Evolutionary conservation across 495 filamentous ascomycete genomes (phyloP), one percentile per base, ranked within the genome.

Genomic region (Aspergillus affinis): DNA sequence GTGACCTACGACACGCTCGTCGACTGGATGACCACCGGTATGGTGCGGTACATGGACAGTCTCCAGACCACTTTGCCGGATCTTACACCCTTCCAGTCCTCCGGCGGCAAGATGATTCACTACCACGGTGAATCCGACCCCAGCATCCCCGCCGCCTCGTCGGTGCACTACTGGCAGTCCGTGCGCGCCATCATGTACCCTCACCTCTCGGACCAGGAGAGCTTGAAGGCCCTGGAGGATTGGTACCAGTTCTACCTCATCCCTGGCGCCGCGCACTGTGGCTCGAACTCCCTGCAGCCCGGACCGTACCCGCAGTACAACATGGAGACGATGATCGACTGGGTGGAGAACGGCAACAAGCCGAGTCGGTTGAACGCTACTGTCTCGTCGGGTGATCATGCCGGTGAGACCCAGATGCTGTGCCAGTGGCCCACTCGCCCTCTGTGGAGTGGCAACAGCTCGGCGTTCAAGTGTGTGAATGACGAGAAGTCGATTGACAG

Each of bases 61-160:
- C 62, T 72, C 48, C 70, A 72, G 55, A 71, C 70, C 23, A 71
- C 72, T 7, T 72, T 73, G 63, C 77, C 80, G 6, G 81, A 85
- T 48, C 65, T 84, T 2, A 72, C 65, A 0, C 49, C 65, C 0
- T 82, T 78, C 62, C 71, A 77, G 23, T 41, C 66, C 9, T 60
- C 66, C 3, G 80, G 81, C 12, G 79, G 78, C 9, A 84, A 84
- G 65, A 53, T 74, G 4, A 57, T 85, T 15, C 79, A 79, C 62
- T 77, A 74, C 61, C 82, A 85, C 63, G 82, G 82, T 15, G 81
- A 84, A 65, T 72, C 76, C 0, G 82, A 84, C 64, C 66, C 69
- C 46, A 67, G 65, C 32, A 75, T 85, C 57, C 81, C 81, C 17
- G 66, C 81, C 7, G 78, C 62, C 36, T 78, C 75, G 3, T 83